Conservation (phyloP, 768 basidiomycete species). For the Dentipellis fragilis region DNA sequence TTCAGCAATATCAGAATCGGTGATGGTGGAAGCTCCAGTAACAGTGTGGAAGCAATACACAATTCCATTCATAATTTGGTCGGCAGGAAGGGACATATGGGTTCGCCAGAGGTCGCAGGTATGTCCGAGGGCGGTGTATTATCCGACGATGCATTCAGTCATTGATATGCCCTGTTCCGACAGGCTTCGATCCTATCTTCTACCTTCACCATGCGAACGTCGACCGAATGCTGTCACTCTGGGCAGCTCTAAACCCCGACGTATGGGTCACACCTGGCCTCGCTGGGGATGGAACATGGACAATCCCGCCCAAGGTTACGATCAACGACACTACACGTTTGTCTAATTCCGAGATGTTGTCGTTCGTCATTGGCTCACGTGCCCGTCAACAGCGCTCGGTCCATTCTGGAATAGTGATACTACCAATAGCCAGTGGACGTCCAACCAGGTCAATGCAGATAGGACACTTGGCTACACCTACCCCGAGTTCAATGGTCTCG, state of each 20-base stretch:
- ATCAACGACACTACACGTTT: conserved; percentile 5
- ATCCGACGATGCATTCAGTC: conserved; percentile 7
- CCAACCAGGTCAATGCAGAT: conserved; percentile 21
- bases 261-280: conserved; percentile 26
- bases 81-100: conserved; percentile 16
- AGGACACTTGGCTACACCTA: conserved; percentile 34
- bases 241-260: conserved; percentile 35
- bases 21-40: conserved; percentile 28
- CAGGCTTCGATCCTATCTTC: conserved; percentile 45
- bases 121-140: conserved; percentile 29
- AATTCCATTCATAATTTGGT: conserved; percentile 29
- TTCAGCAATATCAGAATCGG: conserved; percentile 37
- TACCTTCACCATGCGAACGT: conserved; percentile 45
- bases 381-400: conserved; percentile 25
- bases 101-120: conserved; percentile 22
- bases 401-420: conserved; percentile 34
- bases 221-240: conserved; percentile 41
- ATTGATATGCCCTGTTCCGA: too few relatives aligned
- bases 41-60: conserved; percentile 42
- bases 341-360: background rate
- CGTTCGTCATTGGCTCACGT: background rate
- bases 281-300: conserved; percentile 9
- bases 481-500: conserved; percentile 37
- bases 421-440: conserved; percentile 30
- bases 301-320: background rate